Conservation (phyloP, 495 filamentous ascomycete genomes). For the Hypoxylon rickii region DNA sequence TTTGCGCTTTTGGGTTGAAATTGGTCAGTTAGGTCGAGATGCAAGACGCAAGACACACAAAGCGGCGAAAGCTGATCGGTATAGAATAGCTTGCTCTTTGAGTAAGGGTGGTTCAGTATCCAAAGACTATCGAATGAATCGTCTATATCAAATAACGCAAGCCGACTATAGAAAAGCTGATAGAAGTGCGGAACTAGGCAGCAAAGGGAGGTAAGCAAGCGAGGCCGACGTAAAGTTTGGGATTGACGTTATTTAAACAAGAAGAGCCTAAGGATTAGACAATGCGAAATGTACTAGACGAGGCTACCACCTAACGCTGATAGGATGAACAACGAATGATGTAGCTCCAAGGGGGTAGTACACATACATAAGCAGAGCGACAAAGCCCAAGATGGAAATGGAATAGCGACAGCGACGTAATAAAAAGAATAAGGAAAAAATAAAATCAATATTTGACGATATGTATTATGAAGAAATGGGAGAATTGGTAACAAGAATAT, state of each 20-base stretch:
- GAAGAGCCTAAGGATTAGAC: not conserved
- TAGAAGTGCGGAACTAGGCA: not conserved
- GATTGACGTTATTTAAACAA: not conserved
- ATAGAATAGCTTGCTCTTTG: not conserved
- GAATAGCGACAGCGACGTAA: constrained; percentile 16
- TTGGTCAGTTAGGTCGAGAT: not conserved
- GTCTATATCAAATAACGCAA: constrained; percentile 15
- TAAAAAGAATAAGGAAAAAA: not conserved
- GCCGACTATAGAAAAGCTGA: not conserved
- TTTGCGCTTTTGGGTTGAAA: constrained; percentile 5
- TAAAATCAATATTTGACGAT: no score
- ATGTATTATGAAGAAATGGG: no score
- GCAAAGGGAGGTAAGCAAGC: not conserved
- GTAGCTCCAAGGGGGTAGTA: constrained; percentile 18
- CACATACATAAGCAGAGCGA: constrained; percentile 14
- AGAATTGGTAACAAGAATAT: constrained; percentile 5
- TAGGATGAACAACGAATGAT: no score
- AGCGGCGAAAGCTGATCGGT: not conserved
- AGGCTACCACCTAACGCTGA: not conserved
- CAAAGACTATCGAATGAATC: not conserved
- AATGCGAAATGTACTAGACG: not conserved
- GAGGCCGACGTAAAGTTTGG: not conserved
- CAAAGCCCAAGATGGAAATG: not conserved
- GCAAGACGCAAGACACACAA: constrained; percentile 17
- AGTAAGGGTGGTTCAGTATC: not conserved